phyloP scores from a whole-genome alignment of 73 alveolate genomes.

The Paraurostyla sp. region DNA sequence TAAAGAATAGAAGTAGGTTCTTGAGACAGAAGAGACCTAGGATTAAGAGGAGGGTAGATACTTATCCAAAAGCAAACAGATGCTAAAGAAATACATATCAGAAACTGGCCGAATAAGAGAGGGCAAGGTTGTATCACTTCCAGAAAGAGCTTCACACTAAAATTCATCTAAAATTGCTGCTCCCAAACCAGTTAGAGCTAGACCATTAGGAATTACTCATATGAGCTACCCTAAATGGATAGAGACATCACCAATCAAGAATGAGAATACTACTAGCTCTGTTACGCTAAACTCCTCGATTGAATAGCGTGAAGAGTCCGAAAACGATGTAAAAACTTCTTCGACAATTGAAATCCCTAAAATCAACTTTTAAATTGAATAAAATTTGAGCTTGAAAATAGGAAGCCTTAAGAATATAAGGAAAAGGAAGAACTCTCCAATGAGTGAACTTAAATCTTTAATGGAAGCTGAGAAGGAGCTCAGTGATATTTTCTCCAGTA shows the following conservation, averaged over 20 bases:
- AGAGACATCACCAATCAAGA: slow-evolving; percentile 37
- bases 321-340: not conserved
- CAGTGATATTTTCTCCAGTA: slow-evolving; percentile 19
- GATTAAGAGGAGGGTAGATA: not conserved
- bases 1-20: not conserved
- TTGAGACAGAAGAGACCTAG: not conserved
- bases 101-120: slow-evolving; percentile 33
- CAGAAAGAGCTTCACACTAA: not conserved
- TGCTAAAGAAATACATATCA: not conserved
- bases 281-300: not conserved
- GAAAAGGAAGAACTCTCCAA: slow-evolving; percentile 2
- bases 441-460: slow-evolving; percentile 13
- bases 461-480: slow-evolving; percentile 58
- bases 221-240: slow-evolving; percentile 11
- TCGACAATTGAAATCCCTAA: slow-evolving; percentile 4
- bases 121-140: slow-evolving; percentile 2
- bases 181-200: slow-evolving; percentile 43
- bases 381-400: slow-evolving; percentile 35
- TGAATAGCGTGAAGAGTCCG: too few species aligned
- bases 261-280: not conserved
- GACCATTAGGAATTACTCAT: slow-evolving; percentile 16
- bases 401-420: not conserved
- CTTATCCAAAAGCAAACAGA: slow-evolving; percentile 24
- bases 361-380: slow-evolving; percentile 51
- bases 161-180: slow-evolving; percentile 19